A percentile compares a stretch with the other conserved stretches of the same genome.
Conservation (phyloP, 2,329 filamentous ascomycete species). For the Colletotrichum somersetense region DNA sequence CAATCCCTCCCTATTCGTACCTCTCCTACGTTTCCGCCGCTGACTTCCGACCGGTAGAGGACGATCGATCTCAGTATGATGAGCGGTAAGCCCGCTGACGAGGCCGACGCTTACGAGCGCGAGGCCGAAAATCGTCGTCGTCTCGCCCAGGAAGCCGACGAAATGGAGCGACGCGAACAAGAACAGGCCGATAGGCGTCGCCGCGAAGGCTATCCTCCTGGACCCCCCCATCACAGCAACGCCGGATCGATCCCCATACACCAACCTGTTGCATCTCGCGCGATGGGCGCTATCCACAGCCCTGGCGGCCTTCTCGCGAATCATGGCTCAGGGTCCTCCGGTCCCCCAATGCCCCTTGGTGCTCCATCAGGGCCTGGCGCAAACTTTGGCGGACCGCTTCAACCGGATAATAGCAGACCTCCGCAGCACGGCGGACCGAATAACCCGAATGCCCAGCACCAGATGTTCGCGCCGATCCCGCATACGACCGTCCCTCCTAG, state of each 20-base stretch:
- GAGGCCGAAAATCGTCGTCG: constrained; percentile 46
- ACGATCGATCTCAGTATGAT: constrained; percentile 42
- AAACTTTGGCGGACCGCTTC: constrained; percentile 68
- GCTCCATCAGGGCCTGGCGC: constrained; percentile 64
- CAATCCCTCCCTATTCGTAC: constrained; percentile 10
- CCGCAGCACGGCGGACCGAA: constrained; percentile 65
- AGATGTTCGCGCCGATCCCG: constrained; percentile 69
- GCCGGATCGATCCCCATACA: constrained; percentile 91
- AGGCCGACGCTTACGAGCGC: constrained; percentile 47
- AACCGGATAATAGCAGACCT: constrained; percentile 64
- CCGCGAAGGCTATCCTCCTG: constrained; percentile 74
- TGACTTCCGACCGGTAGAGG: constrained; percentile 17
- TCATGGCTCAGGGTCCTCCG: constrained; percentile 73
- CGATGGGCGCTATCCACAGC: constrained; percentile 87
- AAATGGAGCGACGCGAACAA: constrained; percentile 70
- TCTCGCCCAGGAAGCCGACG: constrained; percentile 52
- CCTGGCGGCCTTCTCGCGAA: constrained; percentile 88
- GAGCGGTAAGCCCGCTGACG: constrained; percentile 43
- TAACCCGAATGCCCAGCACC: constrained; percentile 61
- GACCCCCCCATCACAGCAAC: constrained; percentile 85
- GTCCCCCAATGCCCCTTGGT: constrained; percentile 65
- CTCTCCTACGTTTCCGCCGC: constrained; percentile 2
- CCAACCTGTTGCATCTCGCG: constrained; percentile 89
- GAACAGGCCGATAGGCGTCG: constrained; percentile 74
- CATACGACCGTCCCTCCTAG: constrained; percentile 64